Conservation (phyloP, 2,329 filamentous ascomycete species). For the Elsinoe arachidis region DNA sequence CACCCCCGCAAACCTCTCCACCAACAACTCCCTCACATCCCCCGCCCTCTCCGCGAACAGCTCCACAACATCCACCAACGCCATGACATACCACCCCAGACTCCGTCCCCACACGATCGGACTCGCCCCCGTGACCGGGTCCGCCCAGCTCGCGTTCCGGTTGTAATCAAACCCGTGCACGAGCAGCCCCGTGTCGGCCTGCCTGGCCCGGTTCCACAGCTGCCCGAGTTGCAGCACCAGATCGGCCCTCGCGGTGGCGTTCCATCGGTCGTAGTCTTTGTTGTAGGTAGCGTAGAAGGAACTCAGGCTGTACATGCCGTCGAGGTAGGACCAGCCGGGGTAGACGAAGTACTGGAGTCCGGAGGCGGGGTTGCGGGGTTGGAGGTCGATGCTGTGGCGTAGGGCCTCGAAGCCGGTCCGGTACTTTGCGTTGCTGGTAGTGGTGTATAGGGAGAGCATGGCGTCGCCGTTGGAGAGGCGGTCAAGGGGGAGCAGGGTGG, state of each 20-base stretch:
- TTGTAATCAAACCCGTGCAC: slow-evolving; percentile 49
- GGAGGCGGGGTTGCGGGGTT: slow-evolving; percentile 24
- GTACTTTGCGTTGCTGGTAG: slow-evolving; percentile 17
- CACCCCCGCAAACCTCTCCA: slow-evolving; percentile 30
- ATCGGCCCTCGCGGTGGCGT: slow-evolving; percentile 16
- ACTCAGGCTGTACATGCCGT: slow-evolving; percentile 44
- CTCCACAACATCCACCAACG: slow-evolving; percentile 42
- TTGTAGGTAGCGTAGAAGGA: slow-evolving; percentile 34
- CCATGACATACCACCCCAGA: slow-evolving; percentile 48
- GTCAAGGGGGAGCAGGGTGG: slow-evolving; percentile 24
- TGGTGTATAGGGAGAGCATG: slow-evolving; percentile 19
- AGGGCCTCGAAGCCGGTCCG: slow-evolving; percentile 20
- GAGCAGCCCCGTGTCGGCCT: slow-evolving; percentile 36
- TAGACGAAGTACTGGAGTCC: slow-evolving; percentile 36
- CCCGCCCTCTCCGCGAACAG: slow-evolving; percentile 25
- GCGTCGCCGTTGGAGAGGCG: slow-evolving; percentile 26
- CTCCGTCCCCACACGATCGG: slow-evolving; percentile 48
- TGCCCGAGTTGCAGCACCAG: slow-evolving; percentile 37
- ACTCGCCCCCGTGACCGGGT: slow-evolving; percentile 41
- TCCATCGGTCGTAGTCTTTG: slow-evolving; percentile 8
- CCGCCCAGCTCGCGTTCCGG: slow-evolving; percentile 44
- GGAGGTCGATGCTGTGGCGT: slow-evolving; percentile 22
- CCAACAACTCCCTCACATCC: slow-evolving; percentile 23
- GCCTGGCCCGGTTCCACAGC: slow-evolving; percentile 36
- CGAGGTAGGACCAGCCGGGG: slow-evolving; percentile 45